phyloP scores from a whole-genome alignment of 305 asterid genomes.

The Fraxinus sp. region DNA sequence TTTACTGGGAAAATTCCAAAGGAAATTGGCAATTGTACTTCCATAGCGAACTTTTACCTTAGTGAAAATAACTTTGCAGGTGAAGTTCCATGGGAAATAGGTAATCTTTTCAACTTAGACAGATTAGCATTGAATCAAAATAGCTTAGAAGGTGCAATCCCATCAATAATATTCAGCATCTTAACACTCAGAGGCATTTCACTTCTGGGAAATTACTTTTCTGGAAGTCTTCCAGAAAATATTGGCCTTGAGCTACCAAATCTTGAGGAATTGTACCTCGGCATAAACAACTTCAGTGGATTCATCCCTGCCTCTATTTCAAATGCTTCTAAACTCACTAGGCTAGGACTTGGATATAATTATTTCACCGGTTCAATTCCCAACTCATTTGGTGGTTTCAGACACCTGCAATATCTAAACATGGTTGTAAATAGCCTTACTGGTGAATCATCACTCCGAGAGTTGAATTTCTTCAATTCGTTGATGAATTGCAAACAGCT shows the following conservation, averaged over 20 bases:
- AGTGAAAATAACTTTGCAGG: slow-evolving; percentile 31
- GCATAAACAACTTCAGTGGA: slow-evolving; percentile 35
- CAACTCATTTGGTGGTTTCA: slow-evolving; percentile 33
- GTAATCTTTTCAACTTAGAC: slow-evolving; percentile 36
- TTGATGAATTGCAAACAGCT: slow-evolving; percentile 34
- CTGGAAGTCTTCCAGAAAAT: slow-evolving; percentile 35
- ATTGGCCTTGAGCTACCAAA: slow-evolving; percentile 35
- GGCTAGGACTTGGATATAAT: slow-evolving; percentile 27
- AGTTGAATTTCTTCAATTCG: slow-evolving; percentile 32
- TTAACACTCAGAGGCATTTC: slow-evolving; percentile 26
- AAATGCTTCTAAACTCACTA: slow-evolving; percentile 35
- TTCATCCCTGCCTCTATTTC: slow-evolving; percentile 33
- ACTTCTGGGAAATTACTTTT: slow-evolving; percentile 23
- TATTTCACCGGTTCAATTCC: slow-evolving; percentile 34
- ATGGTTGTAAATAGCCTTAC: slow-evolving; percentile 22
- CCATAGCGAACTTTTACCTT: slow-evolving; percentile 30
- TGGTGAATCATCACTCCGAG: slow-evolving; percentile 18
- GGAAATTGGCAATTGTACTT: slow-evolving; percentile 40
- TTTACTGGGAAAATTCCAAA: slow-evolving; percentile 35
- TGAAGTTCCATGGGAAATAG: slow-evolving; percentile 29
- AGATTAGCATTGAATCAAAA: slow-evolving; percentile 24
- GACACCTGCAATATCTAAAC: slow-evolving; percentile 19
- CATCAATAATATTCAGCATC: slow-evolving; percentile 36
- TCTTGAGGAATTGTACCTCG: slow-evolving; percentile 30
- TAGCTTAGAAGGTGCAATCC: slow-evolving; percentile 32